Evolutionary conservation across 83 land plant species (phyloP), one percentile per base, ranked within the genome.

Genomic region (Picea abies): DNA sequence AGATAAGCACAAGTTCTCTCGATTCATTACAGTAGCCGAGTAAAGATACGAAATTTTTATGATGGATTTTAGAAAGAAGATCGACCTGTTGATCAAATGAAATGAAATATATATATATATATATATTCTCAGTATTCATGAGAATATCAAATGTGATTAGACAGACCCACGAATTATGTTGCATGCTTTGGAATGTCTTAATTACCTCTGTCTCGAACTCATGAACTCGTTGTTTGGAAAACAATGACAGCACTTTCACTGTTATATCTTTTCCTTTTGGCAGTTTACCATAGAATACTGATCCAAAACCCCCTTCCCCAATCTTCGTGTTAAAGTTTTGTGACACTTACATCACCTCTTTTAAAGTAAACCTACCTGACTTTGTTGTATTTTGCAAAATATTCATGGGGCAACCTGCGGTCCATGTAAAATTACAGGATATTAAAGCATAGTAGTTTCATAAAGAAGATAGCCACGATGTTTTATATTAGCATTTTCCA

Each of bases 221-320:
- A 1, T 32, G 35, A 32, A 32, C 1, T 32, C 35, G 1, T 32
- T 32, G 35, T 1, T 32, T 32, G 35, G 35, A 1, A 32, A 32
- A 32, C 35, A 32, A 32, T 1, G 35, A 32, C 0, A 32, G 35
- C 35, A 32, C 35, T 37, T 69, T 69, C 5, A 69, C 73, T 3
- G 73, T 22, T 69, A 69, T 69, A 2, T 35, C n/a, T 37, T 35
- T 35, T 35, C 47, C 44, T 1, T 69, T 47, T 3, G 10, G 7
- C 9, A 35, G 39, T 69, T 35, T 35, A 69, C 73, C 73, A 0
- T 9, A 37, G 8, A 35, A 69, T 22, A 69, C 73, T 32, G 44
- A 69, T 37, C 73, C 73, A 69, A 69, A 69, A 5, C 73, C 73
- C 6, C 73, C 73, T 69, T 69, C 10, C 35, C 73, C 73, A 41